These are phyloP conservation scores for Amauroascus verrucosus DNA, from an alignment of 2,329 filamentous ascomycete species.

Conservation along the genomic window DNA sequence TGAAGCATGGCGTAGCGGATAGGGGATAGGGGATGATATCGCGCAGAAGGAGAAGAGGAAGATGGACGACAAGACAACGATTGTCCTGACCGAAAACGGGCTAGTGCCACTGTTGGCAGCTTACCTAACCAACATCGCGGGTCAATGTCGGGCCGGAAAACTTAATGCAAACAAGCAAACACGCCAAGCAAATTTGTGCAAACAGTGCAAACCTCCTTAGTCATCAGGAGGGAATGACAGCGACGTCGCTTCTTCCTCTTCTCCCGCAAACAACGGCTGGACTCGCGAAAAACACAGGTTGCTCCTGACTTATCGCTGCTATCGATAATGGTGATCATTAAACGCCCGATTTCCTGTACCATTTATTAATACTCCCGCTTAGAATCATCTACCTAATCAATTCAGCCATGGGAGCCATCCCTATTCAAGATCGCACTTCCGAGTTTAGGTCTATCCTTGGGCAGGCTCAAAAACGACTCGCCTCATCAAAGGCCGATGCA, in stretches of 20 bases:
- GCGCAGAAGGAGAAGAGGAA: too few species aligned
- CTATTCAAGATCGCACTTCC: conserved; percentile 90
- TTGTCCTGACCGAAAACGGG: too few species aligned
- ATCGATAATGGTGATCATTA: too few species aligned
- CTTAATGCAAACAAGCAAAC: too few species aligned
- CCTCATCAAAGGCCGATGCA: conserved; percentile 62
- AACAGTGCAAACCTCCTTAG: not conserved
- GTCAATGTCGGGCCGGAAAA: not conserved
- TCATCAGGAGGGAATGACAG: not conserved
- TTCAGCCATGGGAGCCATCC: conserved; percentile 44
- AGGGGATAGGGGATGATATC: too few species aligned
- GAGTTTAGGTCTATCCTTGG: conserved; percentile 89
- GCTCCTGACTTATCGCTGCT: not conserved
- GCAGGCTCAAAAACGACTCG: conserved; percentile 72
- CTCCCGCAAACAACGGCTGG: not conserved
- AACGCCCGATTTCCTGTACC: too few species aligned
- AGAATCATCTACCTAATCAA: not conserved
- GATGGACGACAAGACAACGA: too few species aligned
- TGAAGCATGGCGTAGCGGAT: too few species aligned
- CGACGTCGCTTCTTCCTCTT: not conserved
- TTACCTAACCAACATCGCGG: too few species aligned
- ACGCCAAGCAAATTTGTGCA: too few species aligned
- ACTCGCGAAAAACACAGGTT: not conserved
- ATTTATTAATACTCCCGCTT: not conserved
- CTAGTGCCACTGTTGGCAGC: too few species aligned